Base-by-base conservation (phyloP, 495 filamentous ascomycete species). In the Glonium stellatum region DNA sequence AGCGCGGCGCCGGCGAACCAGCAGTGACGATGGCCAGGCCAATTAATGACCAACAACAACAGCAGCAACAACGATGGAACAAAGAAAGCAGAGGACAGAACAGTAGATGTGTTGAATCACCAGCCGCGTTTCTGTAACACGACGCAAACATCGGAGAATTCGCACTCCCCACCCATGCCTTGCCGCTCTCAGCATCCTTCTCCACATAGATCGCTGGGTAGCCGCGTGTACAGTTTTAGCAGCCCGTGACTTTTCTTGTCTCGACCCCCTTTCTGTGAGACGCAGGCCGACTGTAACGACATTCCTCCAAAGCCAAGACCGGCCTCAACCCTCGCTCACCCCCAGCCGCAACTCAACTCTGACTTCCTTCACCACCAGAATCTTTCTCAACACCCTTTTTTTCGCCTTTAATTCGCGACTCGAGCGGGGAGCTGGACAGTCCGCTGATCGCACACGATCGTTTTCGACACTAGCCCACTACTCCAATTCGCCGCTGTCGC, bases 191-290 rank as follows among this genome's bases (percentile, higher is more conserved):
- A 31, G 27, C 6, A 31, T 2, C 39, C 18, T 44, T 44, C 39
- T 44, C 39, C 39, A 44, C 10, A 18, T 44, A 3, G 12, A 18
- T 44, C 39, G 12, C 18, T 11, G 27, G 48, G 21, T 51, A 42
- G 62, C 54, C 55, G 57, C 54, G 63, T 55, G 63, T 47, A 55
- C 63, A 15, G 21, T 46, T 58, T 61, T 58, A 65, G 63, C 59
- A 62, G 21, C 41, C 57, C 58, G 63, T 62, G 63, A 66, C 63
- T 55, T 62, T 39, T 42, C 49, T 56, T 57, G 63, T 66, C 59
- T 62, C 63, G 56, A 35, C 23, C 63, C 62, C 63, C 63, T 66
- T 59, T 66, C 63, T 50, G 63, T 56, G 55, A 52, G 50, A 66
- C 63, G 51, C 3, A 6, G 27, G 6, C 27, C n/a, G n/a, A 21